Base-by-base conservation (phyloP, 345 rosid genomes). In the Salix viminalis region DNA sequence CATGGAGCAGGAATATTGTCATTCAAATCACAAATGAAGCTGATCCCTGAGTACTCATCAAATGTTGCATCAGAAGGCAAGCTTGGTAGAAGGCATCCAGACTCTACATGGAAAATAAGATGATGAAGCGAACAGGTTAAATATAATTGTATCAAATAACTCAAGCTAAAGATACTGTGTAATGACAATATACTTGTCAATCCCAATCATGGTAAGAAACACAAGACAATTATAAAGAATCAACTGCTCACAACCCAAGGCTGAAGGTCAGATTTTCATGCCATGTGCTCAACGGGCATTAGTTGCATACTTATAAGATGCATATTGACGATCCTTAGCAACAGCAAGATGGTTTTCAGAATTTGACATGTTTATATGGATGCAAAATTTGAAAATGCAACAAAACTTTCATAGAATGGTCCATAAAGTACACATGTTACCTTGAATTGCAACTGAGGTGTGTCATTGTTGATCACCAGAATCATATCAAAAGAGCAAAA, bases 11-110 rank as follows among this genome's bases (percentile, higher is more conserved):
- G 95, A 84, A 96, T 93, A 81, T 93, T 92, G 83, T 96, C 99
- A 79, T 96, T 96, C 70, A 96, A 90, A 85, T 96, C 99, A 76
- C 99, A 96, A 19, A 93, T 91, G 84, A 96, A 96, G 89, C 98
- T 91, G 76, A 96, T 84, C 68, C 98, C 97, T 5, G 97, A 67
- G 46, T 72, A 83, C 77, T 88, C 71, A 83, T 93, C 99, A 67
- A 85, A 84, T 61, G 96, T 96, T 60, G 99, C 99, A 86, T 96
- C 98, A 0, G 98, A 96, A 19, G 99, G 99, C 87, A 91, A 81
- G 90, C 99, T 96, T 61, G 98, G 97, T 73, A 96, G 87, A 65
- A 96, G 91, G 83, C 99, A 96, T 76, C 99, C 99, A 37, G 97
- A 88, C 66, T 84, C 99, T 95, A 75, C 15, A 65, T 54, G n/a